A percentile compares a stretch with the other conserved stretches of the same genome.
Evolutionary conservation across 2,329 filamentous ascomycete species (phyloP).

Genomic region (Pyrenochaeta sp.): DNA sequence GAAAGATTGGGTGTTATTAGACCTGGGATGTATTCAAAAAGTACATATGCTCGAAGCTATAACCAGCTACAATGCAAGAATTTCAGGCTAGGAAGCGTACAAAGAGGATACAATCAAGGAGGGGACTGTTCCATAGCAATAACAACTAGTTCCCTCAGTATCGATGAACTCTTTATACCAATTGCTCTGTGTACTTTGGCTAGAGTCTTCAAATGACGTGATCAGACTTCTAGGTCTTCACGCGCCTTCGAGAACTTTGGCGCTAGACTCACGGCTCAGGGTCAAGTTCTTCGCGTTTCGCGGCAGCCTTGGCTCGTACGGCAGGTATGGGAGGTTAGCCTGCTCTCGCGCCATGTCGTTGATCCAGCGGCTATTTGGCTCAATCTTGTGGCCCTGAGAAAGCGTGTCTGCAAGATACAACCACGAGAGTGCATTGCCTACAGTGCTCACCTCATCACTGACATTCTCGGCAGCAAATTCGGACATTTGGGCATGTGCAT

Average conservation of each 20-base stretch:
- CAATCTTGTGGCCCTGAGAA: constrained; percentile 64
- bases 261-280: not conserved
- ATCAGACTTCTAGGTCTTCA: too few species aligned
- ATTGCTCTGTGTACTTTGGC: too few species aligned
- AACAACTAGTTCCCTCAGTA: too few species aligned
- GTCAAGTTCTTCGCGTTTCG: constrained; percentile 5
- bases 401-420: constrained; percentile 78
- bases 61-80: too few species aligned
- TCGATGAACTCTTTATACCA: not conserved
- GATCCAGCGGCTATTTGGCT: constrained; percentile 72
- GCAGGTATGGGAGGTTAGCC: constrained; percentile 66
- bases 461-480: constrained; percentile 70
- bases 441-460: constrained; percentile 82
- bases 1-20: too few species aligned
- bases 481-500: constrained; percentile 74
- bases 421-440: constrained; percentile 80
- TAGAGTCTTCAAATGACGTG: not conserved
- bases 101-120: too few species aligned
- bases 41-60: too few species aligned
- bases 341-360: constrained; percentile 77
- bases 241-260: too few species aligned
- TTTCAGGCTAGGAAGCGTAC: too few species aligned
- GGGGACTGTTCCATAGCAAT: too few species aligned
- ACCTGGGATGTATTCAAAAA: too few species aligned
- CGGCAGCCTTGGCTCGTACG: constrained; percentile 69